Conservation (phyloP, 306 rosid genomes). For the Casuarina glauca region DNA sequence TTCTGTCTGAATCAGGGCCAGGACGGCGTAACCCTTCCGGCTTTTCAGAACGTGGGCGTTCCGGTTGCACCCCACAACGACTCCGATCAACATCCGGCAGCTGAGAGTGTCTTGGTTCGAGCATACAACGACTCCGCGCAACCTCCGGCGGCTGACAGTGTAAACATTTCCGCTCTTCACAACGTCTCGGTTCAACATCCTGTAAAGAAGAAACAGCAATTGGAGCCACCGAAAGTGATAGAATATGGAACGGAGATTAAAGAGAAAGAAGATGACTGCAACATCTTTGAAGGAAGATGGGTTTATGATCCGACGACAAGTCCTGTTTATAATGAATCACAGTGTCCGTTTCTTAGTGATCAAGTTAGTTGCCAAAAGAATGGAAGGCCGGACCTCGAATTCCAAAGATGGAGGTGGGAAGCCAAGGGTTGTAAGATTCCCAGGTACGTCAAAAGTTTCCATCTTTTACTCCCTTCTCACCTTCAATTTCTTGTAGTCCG, state of each 20-base stretch:
- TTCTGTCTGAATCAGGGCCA: conserved; percentile 27
- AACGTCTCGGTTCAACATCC: neutral
- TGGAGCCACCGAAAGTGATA: neutral
- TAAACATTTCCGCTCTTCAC: too few relatives aligned
- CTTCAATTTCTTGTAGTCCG: neutral
- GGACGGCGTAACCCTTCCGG: neutral
- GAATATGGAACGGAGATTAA: neutral
- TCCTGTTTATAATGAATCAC: conserved; percentile 27
- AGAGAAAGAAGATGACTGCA: conserved; percentile 27
- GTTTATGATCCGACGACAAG: conserved; percentile 33
- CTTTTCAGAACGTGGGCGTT: neutral
- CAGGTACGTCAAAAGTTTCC: conserved; percentile 23
- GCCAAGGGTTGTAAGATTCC: conserved; percentile 41
- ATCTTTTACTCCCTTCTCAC: neutral
- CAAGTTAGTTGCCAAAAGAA: conserved; percentile 50
- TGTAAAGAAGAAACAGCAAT: neutral
- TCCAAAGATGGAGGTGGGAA: conserved; percentile 53
- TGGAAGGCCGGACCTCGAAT: conserved; percentile 42
- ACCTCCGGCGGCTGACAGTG: too few relatives aligned
- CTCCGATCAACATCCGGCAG: neutral
- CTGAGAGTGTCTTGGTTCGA: too few relatives aligned
- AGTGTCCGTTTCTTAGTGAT: conserved; percentile 51
- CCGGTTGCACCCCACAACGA: neutral
- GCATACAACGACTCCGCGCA: too few relatives aligned
- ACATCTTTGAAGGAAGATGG: conserved; percentile 48